These are phyloP conservation scores for Nannizziopsis arthrosporioides DNA, from an alignment of 2,329 filamentous ascomycete species.

Conservation along the genomic window DNA sequence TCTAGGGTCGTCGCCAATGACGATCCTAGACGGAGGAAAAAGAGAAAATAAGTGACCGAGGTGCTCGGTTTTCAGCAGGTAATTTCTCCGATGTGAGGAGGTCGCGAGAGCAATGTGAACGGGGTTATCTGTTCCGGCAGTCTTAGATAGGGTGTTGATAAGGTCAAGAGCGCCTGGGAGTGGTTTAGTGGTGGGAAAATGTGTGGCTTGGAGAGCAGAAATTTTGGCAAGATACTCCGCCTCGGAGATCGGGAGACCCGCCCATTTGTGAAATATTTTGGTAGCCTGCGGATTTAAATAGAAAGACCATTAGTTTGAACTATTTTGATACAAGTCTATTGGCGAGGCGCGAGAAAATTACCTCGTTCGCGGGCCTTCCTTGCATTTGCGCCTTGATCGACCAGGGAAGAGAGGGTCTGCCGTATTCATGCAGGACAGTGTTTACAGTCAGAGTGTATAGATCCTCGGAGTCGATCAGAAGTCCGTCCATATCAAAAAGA, in stretches of 20 bases:
- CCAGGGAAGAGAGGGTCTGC: slow-evolving; percentile 71
- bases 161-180: slow-evolving; percentile 67
- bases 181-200: slow-evolving; percentile 64
- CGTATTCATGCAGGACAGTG: slow-evolving; percentile 63
- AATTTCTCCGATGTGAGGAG: slow-evolving; percentile 61
- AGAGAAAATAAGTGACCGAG: slow-evolving; percentile 40
- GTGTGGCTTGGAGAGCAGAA: slow-evolving; percentile 51
- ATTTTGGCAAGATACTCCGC: slow-evolving; percentile 56
- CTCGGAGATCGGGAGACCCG: slow-evolving; percentile 62
- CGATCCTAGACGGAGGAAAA: slow-evolving; percentile 58
- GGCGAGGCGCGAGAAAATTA: slow-evolving; percentile 17
- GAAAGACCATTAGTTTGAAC: neutral
- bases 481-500: slow-evolving; percentile 97
- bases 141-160: slow-evolving; percentile 37
- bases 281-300: slow-evolving; percentile 34
- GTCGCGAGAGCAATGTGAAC: slow-evolving; percentile 81
- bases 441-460: slow-evolving; percentile 77
- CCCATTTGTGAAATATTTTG: slow-evolving; percentile 66
- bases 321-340: neutral
- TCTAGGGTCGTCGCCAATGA: slow-evolving; percentile 74
- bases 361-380: slow-evolving; percentile 50
- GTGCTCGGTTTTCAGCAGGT: slow-evolving; percentile 59
- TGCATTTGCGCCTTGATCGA: slow-evolving; percentile 81
- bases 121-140: slow-evolving; percentile 29
- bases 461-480: slow-evolving; percentile 89